Base-by-base conservation (phyloP, 306 rosid genomes). In the Geum urbanum region DNA sequence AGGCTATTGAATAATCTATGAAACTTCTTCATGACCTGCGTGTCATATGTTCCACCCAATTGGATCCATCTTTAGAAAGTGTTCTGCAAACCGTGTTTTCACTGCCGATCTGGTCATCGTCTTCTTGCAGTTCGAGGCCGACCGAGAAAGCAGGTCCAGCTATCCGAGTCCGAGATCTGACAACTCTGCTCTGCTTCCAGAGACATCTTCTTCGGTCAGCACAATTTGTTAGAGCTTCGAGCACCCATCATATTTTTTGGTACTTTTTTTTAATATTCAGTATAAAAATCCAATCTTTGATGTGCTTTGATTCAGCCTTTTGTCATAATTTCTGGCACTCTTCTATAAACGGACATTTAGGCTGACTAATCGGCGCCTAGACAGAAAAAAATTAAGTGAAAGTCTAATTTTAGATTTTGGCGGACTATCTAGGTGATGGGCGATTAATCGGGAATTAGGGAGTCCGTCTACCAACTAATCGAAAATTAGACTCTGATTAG, bases 231-330 rank as follows among this genome's bases (percentile, higher is more conserved):
- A 78, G 91, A 92, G 73, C 92, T 92, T 56, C 86, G 88, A 76
- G 95, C 96, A 13, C 98, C 98, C 76, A 89, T 92, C 72, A 92
- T 89, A 84, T 89, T 92, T 85, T 89, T 95, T 58, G 96, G 98
- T 92, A n/a, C n/a, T n/a, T n/a, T n/a, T n/a, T n/a, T n/a, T n/a
- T 78, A 44, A 47, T 63, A 51, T 50, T 11, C 3, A 14, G 63
- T n/a, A n/a, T 10, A 58, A 18, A 49, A 52, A 77, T 24, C 74
- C 71, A 58, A 1, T 16, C n/a, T 52, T 47, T 62, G 41, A 18
- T 7, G 11, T 41, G 43, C 40, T n/a, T 3, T 16, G 40, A 15
- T 58, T 66, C 10, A 46, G 12, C 9, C 3, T 46, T 18, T n/a
- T n/a, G n/a, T n/a, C n/a, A n/a, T n/a, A n/a, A n/a, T n/a, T n/a